Percentiles rank a stretch among this genome's conserved stretches.
Conservation (phyloP, 768 basidiomycete species). For the Cystobasidiopsis lactophilus region DNA sequence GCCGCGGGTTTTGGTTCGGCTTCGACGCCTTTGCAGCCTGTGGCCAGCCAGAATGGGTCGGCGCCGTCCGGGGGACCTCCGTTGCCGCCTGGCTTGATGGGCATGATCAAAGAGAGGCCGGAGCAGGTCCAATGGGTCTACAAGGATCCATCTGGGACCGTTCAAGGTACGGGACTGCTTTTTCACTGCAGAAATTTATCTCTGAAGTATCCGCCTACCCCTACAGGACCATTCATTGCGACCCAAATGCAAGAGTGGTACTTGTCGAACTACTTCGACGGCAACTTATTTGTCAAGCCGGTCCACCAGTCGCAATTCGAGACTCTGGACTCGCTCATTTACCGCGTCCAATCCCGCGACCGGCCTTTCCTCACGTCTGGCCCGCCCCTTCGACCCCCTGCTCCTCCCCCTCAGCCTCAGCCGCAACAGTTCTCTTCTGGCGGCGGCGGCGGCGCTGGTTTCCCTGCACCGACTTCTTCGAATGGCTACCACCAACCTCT, state of each 20-base stretch:
- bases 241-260: constrained; percentile 31
- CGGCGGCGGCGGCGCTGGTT: constrained; percentile 4
- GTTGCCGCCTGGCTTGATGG: too few species aligned
- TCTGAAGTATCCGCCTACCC: not conserved
- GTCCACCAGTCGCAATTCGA: constrained; percentile 23
- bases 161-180: constrained; percentile 14
- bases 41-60: too few species aligned
- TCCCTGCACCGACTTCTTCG: constrained; percentile 5
- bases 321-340: constrained; percentile 24
- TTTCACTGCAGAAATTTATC: not conserved
- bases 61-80: too few species aligned
- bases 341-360: constrained; percentile 22
- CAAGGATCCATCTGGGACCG: constrained; percentile 15
- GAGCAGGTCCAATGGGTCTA: constrained; percentile 23
- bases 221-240: constrained; percentile 25
- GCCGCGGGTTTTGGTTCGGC: too few species aligned
- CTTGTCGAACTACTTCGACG: constrained; percentile 25
- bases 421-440: too few species aligned
- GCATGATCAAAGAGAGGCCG: not conserved
- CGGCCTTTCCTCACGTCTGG: constrained; percentile 24
- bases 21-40: too few species aligned
- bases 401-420: constrained; percentile 10
- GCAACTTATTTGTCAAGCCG: constrained; percentile 22
- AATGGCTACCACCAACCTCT: not conserved
- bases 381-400: constrained; percentile 11